Conservation (phyloP, 2,329 filamentous ascomycete genomes). For the Fusarium sp. region DNA sequence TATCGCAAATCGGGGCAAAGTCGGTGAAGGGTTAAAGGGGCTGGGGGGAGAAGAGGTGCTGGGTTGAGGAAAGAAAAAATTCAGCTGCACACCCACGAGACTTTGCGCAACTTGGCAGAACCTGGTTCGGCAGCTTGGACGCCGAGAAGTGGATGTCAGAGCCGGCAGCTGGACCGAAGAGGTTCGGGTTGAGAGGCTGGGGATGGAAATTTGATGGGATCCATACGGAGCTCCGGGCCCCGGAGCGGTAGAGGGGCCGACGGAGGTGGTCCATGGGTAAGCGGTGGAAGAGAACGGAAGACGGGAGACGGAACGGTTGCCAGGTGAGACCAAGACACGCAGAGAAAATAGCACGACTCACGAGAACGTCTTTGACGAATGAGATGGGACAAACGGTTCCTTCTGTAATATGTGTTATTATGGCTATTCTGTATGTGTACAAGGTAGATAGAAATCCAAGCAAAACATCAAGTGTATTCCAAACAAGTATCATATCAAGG, state of each 20-base stretch:
- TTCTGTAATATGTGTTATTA: conserved; percentile 63
- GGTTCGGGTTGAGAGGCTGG: conserved; percentile 41
- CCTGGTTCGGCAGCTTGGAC: conserved; percentile 35
- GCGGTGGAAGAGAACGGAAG: conserved; percentile 35
- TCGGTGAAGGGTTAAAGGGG: conserved; percentile 43
- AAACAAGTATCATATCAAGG: conserved; percentile 13
- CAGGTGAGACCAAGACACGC: conserved; percentile 27
- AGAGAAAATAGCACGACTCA: conserved; percentile 61
- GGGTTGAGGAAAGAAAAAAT: conserved; percentile 16
- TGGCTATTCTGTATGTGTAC: conserved; percentile 30
- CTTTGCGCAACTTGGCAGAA: conserved; percentile 35
- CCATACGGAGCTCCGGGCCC: conserved; percentile 43
- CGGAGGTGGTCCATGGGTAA: conserved; percentile 30
- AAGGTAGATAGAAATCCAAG: conserved; percentile 14
- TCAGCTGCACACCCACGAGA: conserved; percentile 38
- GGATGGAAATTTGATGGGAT: conserved; percentile 19
- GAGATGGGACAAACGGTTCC: conserved; percentile 86
- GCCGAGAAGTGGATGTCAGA: conserved; percentile 28
- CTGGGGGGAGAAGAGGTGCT: conserved; percentile 21
- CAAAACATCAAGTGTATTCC: conserved; percentile 4
- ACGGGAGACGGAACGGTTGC: conserved; percentile 33
- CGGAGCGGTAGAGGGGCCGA: conserved; percentile 31
- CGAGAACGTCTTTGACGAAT: conserved; percentile 85
- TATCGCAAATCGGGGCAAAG: conserved; percentile 35
- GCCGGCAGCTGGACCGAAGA: conserved; percentile 33